Percentiles rank a stretch among this genome's conserved stretches.
Evolutionary conservation across 371 early-diverging fungal genomes (phyloP).

Genomic region (Chytridiales sp.): DNA sequence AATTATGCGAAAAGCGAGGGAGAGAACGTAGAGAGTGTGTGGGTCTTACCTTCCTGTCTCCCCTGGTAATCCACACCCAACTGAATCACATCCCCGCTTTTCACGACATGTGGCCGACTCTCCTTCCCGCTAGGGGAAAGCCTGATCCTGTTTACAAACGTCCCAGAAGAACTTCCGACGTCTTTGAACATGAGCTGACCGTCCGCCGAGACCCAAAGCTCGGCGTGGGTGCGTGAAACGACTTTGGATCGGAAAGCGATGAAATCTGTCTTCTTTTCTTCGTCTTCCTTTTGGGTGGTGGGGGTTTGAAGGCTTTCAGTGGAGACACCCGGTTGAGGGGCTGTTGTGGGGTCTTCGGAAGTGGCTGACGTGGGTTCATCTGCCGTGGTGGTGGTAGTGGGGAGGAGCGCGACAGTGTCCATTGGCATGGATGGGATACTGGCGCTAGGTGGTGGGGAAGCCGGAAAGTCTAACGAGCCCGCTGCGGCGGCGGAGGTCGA

Average conservation of each 20-base stretch:
- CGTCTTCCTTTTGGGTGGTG: no score
- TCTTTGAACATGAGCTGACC: constrained; percentile 55
- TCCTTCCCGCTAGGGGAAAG: constrained; percentile 79
- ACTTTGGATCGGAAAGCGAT: constrained; percentile 87
- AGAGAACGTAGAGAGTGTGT: not conserved
- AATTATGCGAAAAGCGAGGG: not conserved
- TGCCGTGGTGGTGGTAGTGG: not conserved
- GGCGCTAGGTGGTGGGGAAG: not conserved
- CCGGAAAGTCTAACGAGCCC: no score
- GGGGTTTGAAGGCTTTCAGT: no score
- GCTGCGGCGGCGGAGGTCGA: no score
- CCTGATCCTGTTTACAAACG: constrained; percentile 87
- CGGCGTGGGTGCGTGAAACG: constrained; percentile 89
- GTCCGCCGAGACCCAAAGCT: constrained; percentile 75
- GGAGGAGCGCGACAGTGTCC: not conserved
- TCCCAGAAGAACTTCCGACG: constrained; percentile 75
- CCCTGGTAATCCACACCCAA: constrained; percentile 96
- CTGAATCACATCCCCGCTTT: constrained; percentile 89
- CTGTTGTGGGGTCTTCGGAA: not conserved
- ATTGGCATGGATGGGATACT: not conserved
- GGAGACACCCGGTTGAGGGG: not conserved
- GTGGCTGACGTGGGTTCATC: not conserved
- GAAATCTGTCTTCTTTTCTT: constrained; percentile 22
- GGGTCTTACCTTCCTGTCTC: constrained; percentile 72
- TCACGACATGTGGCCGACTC: constrained; percentile 68